Conservation (phyloP, 2,329 filamentous ascomycete genomes). For the Microdochium paspali region DNA sequence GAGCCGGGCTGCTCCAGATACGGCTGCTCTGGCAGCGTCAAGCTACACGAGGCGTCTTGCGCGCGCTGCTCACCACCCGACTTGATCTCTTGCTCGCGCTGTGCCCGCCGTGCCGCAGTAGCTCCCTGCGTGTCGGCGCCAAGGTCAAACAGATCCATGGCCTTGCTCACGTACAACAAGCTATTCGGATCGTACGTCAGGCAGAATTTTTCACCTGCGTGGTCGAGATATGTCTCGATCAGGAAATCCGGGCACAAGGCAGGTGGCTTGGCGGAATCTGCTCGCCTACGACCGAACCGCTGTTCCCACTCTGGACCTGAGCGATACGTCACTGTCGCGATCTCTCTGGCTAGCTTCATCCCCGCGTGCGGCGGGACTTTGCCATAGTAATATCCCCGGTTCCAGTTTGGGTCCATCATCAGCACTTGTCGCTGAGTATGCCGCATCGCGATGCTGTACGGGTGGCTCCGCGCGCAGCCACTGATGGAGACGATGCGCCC, state of each 20-base stretch:
- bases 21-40: conserved; percentile 73
- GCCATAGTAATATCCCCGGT: conserved; percentile 87
- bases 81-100: conserved; percentile 49
- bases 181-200: conserved; percentile 95
- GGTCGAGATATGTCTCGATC: conserved; percentile 96
- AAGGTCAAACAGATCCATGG: conserved; percentile 96
- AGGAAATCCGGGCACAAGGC: conserved; percentile 96
- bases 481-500: conserved; percentile 80
- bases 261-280: conserved; percentile 77
- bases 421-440: conserved; percentile 95
- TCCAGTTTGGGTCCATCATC: conserved; percentile 99
- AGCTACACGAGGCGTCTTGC: conserved; percentile 53
- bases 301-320: conserved; percentile 97
- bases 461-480: conserved; percentile 88
- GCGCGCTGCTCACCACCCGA: conserved; percentile 24
- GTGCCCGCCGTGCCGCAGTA: conserved; percentile 50
- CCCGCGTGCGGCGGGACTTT: conserved; percentile 83
- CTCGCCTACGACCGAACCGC: conserved; percentile 78
- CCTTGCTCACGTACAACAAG: conserved; percentile 91
- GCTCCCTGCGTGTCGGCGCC: conserved; percentile 60
- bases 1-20: conserved; percentile 72
- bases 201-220: conserved; percentile 97
- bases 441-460: conserved; percentile 97
- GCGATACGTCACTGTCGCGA: conserved; percentile 94
- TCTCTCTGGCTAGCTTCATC: conserved; percentile 96